Evolutionary conservation across 208 protist species (phyloP).

Genomic region (Naegleria lovaniensis): DNA sequence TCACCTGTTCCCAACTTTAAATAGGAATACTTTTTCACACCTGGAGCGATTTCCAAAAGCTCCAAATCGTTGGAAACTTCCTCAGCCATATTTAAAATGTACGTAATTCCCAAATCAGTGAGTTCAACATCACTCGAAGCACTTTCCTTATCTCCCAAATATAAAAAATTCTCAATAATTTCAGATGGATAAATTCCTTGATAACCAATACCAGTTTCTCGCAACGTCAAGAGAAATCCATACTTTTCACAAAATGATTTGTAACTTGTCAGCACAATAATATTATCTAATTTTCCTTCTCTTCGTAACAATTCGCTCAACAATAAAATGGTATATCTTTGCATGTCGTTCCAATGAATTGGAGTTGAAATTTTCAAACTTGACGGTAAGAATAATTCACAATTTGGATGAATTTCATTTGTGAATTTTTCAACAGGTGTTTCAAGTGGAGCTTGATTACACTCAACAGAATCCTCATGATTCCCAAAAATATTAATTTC

Average conservation of each 20-base stretch:
- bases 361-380: neutral
- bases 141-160: neutral
- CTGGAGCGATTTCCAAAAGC: neutral
- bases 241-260: neutral
- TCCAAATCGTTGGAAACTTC: neutral
- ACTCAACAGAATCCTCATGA: no score
- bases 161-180: constrained; percentile 9
- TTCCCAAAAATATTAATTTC: neutral
- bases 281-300: neutral
- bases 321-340: neutral
- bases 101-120: neutral
- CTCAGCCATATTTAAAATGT: constrained; percentile 22
- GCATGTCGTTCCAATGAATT: neutral
- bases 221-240: neutral
- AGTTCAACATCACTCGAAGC: neutral
- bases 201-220: neutral
- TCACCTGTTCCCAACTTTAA: neutral
- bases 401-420: neutral
- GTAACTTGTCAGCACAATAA: neutral
- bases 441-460: neutral
- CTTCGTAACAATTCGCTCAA: neutral
- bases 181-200: neutral
- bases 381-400: neutral
- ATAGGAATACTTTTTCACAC: neutral
- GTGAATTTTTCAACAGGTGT: neutral